phyloP scores from a whole-genome alignment of 2,329 filamentous ascomycete genomes.

The Hymenoscyphus fructigenus region DNA sequence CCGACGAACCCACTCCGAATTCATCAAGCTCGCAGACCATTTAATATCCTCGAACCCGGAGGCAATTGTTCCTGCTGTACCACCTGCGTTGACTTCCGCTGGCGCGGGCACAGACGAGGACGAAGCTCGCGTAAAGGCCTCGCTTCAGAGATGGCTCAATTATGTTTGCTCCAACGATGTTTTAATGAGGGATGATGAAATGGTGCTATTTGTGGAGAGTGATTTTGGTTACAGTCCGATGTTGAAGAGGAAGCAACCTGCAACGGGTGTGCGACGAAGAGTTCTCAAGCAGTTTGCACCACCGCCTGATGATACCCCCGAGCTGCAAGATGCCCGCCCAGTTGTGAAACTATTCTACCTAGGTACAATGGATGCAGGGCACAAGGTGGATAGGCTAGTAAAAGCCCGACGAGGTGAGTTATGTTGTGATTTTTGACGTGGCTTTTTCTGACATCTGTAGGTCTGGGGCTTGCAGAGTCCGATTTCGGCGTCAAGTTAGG shows the following conservation, averaged over 20 bases:
- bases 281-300: constrained; percentile 98
- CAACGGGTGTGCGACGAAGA: constrained; percentile 91
- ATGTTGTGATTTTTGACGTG: neutral
- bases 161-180: constrained; percentile 89
- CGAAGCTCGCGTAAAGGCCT: constrained; percentile 81
- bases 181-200: constrained; percentile 92
- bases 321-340: constrained; percentile 85
- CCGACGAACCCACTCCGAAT: constrained; percentile 91
- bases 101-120: constrained; percentile 96
- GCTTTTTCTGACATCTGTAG: constrained; percentile 50
- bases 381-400: constrained; percentile 93
- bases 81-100: constrained; percentile 89
- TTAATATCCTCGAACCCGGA: constrained; percentile 97
- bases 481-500: constrained; percentile 91
- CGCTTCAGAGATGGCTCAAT: constrained; percentile 94
- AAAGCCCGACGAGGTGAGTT: constrained; percentile 81
- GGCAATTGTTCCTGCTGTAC: constrained; percentile 88
- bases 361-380: constrained; percentile 92
- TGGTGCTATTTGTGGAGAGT: constrained; percentile 97
- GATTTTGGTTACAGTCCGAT: constrained; percentile 98
- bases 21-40: constrained; percentile 93
- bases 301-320: constrained; percentile 93
- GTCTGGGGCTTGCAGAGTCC: constrained; percentile 85
- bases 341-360: constrained; percentile 95
- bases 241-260: constrained; percentile 92